A percentile compares a stretch with the other conserved stretches of the same genome.
Conservation (phyloP, 2,329 filamentous ascomycete genomes). For the Sphaceloma murrayae region DNA sequence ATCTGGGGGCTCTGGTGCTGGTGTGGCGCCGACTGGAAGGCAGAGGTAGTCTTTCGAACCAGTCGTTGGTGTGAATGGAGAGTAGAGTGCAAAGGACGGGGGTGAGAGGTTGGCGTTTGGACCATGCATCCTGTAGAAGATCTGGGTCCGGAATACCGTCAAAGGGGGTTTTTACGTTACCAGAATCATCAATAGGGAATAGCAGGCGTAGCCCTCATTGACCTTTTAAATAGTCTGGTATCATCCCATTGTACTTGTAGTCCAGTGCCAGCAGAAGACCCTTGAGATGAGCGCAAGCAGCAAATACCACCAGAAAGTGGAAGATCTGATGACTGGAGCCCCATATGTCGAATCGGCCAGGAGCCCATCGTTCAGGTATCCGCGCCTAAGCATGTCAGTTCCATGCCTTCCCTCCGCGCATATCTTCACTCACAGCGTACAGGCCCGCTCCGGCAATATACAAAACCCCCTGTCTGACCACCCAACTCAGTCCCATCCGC, state of each 20-base stretch:
- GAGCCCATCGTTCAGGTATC: conserved; percentile 70
- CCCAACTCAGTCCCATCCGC: conserved; percentile 71
- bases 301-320: conserved; percentile 77
- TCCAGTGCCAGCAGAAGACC: conserved; percentile 80
- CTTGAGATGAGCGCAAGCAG: conserved; percentile 69
- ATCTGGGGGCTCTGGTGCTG: too few relatives aligned
- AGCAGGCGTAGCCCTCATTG: too few relatives aligned
- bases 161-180: too few relatives aligned
- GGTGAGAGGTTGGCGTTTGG: too few relatives aligned
- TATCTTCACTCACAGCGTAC: conserved; percentile 56
- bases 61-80: too few relatives aligned
- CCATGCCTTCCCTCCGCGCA: not conserved
- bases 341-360: conserved; percentile 78
- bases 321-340: conserved; percentile 95
- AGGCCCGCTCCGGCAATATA: conserved; percentile 80
- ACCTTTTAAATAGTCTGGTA: too few relatives aligned
- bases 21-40: too few relatives aligned
- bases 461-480: conserved; percentile 67
- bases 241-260: conserved; percentile 68
- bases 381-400: conserved; percentile 44
- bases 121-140: too few relatives aligned
- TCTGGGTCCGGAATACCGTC: too few relatives aligned
- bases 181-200: too few relatives aligned
- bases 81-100: too few relatives aligned
- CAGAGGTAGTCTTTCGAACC: too few relatives aligned